These are phyloP conservation scores for Russula emetica DNA, from an alignment of 768 basidiomycete species.

Conservation along the genomic window DNA sequence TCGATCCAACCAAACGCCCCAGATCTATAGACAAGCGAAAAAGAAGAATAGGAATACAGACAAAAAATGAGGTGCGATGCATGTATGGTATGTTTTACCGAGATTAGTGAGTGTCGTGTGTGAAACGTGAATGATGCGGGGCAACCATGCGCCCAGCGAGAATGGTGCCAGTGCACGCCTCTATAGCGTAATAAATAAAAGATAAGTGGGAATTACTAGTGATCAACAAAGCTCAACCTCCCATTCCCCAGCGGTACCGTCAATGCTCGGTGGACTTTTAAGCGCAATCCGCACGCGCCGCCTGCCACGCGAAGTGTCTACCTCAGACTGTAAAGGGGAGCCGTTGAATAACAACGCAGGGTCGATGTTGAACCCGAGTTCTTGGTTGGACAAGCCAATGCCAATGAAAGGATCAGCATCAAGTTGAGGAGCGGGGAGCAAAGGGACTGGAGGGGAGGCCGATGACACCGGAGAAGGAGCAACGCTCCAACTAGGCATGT, in stretches of 20 bases:
- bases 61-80: slow-evolving; percentile 19
- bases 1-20: slow-evolving; percentile 24
- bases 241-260: slow-evolving; percentile 72
- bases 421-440: slow-evolving; percentile 38
- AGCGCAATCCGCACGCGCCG: slow-evolving; percentile 63
- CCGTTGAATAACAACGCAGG: slow-evolving; percentile 37
- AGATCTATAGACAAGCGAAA: slow-evolving; percentile 21
- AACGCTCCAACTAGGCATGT: slow-evolving; percentile 27
- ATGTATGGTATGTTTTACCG: slow-evolving; percentile 23
- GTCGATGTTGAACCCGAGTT: slow-evolving; percentile 38
- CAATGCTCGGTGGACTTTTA: slow-evolving; percentile 57
- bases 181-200: slow-evolving; percentile 19
- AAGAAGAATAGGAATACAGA: slow-evolving; percentile 22
- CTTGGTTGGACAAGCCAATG: slow-evolving; percentile 39
- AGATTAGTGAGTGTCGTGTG: slow-evolving; percentile 22
- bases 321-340: slow-evolving; percentile 36
- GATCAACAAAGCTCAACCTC: slow-evolving; percentile 65
- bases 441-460: slow-evolving; percentile 32
- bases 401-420: slow-evolving; percentile 57
- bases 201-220: slow-evolving; percentile 13
- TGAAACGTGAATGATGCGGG: slow-evolving; percentile 10
- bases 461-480: slow-evolving; percentile 27
- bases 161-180: slow-evolving; percentile 18
- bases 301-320: slow-evolving; percentile 36
- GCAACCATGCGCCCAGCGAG: slow-evolving; percentile 11